Conservation (phyloP, 352 stramenopile species). For the Globisporangium cederbergense region DNA sequence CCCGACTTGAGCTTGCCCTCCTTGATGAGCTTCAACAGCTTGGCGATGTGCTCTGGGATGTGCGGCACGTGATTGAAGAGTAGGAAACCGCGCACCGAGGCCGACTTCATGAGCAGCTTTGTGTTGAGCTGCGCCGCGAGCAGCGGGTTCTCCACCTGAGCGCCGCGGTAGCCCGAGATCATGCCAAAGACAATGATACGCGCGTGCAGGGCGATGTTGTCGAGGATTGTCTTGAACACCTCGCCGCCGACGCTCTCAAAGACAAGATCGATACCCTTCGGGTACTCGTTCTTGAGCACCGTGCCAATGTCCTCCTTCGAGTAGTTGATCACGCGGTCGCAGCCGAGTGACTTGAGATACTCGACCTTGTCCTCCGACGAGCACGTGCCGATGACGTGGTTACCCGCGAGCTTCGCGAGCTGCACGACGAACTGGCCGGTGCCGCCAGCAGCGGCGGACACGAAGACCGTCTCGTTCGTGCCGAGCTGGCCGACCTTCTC, state of each 20-base stretch:
- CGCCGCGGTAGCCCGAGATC: conserved; percentile 40
- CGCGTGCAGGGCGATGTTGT: conserved; percentile 55
- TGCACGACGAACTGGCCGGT: conserved; percentile 83
- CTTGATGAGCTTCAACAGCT: conserved; percentile 41
- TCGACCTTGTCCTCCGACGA: conserved; percentile 83
- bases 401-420: conserved; percentile 77
- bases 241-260: conserved; percentile 65
- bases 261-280: conserved; percentile 63
- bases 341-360: conserved; percentile 69
- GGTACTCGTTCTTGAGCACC: conserved; percentile 70
- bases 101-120: conserved; percentile 19
- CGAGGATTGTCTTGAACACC: conserved; percentile 38
- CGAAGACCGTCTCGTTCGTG: conserved; percentile 54
- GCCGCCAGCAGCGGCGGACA: conserved; percentile 58
- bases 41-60: conserved; percentile 33
- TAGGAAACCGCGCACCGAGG: conserved; percentile 30
- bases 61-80: conserved; percentile 27
- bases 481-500: conserved; percentile 57
- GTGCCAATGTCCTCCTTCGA: conserved; percentile 59
- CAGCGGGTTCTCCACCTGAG: background rate
- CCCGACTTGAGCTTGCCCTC: conserved; percentile 36
- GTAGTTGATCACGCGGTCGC: conserved; percentile 86
- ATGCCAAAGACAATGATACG: conserved; percentile 58
- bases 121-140: background rate
- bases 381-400: conserved; percentile 76